Evolutionary conservation across 2,329 filamentous ascomycete species (phyloP).

Genomic region (Apiospora aurea): DNA sequence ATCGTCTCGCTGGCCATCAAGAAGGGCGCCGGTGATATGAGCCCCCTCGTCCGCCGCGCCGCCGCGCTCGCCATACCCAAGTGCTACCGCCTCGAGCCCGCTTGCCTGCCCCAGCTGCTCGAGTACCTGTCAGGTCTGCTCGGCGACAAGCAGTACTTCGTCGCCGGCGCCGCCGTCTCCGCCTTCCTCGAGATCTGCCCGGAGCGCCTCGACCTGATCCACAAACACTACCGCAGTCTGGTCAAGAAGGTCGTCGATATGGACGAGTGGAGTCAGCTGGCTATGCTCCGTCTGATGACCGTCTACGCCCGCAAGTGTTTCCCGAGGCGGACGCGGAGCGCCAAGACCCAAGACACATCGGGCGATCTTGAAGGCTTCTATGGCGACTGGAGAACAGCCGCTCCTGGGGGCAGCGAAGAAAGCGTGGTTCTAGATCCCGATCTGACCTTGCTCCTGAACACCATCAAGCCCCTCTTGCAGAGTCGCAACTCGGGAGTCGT

Average conservation of each 20-base stretch:
- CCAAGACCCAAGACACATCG: conserved; percentile 48
- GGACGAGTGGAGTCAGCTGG: conserved; percentile 97
- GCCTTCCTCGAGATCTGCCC: conserved; percentile 92
- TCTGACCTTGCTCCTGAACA: conserved; percentile 79
- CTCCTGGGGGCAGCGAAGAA: conserved; percentile 56
- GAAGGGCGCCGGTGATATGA: conserved; percentile 92
- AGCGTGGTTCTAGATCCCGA: conserved; percentile 79
- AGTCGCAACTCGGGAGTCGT: conserved; percentile 94
- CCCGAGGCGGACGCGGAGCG: conserved; percentile 69
- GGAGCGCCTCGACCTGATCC: conserved; percentile 84
- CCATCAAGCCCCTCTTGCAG: conserved; percentile 83
- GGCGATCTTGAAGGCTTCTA: conserved; percentile 78
- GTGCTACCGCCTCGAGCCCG: conserved; percentile 90
- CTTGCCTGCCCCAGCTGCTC: conserved; percentile 81
- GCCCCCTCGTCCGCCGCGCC: conserved; percentile 88
- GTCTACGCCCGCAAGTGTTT: conserved; percentile 89
- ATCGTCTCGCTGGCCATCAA: conserved; percentile 97
- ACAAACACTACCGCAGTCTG: conserved; percentile 85
- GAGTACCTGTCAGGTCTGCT: conserved; percentile 82
- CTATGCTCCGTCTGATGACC: conserved; percentile 81
- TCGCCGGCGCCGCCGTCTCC: conserved; percentile 90
- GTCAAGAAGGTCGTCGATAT: conserved; percentile 95
- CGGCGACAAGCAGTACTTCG: conserved; percentile 93
- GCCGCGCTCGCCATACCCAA: conserved; percentile 95
- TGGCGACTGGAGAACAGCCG: conserved; percentile 63